Evolutionary conservation across 768 basidiomycete species (phyloP), one percentile per base, ranked within the genome.

Genomic region (Collybiopsis confluens): DNA sequence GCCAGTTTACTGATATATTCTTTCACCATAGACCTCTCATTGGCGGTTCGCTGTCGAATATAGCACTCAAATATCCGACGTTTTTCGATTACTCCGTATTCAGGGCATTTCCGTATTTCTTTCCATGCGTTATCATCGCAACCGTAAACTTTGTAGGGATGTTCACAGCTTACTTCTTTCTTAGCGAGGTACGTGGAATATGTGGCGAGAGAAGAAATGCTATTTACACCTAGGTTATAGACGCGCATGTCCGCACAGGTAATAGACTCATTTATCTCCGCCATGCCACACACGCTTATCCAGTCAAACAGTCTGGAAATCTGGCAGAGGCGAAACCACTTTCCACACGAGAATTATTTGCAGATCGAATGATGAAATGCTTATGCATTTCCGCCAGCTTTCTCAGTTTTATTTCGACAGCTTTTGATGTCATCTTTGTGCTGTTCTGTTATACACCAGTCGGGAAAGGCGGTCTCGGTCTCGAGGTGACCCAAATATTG

Each of bases 361-460:
- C 75, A 5, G 73, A 77, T 18, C 82, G 82, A 2, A 70, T 79
- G 50, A 77, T 86, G 41, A 73, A 73, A 11, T 74, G 78, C n/a
- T 60, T 85, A 42, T 74, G 77, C 40, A 58, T 70, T 35, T 85
- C 83, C 26, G 80, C 79, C 2, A 76, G 73, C 56, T 73, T 74
- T 1, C 68, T 85, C 13, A 73, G 72, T 38, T 86, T 85, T 67
- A 69, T 79, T 57, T 72, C 70, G 8, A 80, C 79, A 1, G 76
- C 78, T 1, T 88, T 84, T 55, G 85, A 86, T 50, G 79, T 83
- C n/a, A 77, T 85, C 8, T 87, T 87, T 59, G 82, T 85, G 13
- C 71, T 88, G 27, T 85, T 82, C 59, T 84, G 81, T 55, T 88
- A 83, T 63, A 82, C 86, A 15, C 73, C 82, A 9, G 64, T 87